Evolutionary conservation across 441 rosid genomes (phyloP).

Genomic region (Capsella rubella): DNA sequence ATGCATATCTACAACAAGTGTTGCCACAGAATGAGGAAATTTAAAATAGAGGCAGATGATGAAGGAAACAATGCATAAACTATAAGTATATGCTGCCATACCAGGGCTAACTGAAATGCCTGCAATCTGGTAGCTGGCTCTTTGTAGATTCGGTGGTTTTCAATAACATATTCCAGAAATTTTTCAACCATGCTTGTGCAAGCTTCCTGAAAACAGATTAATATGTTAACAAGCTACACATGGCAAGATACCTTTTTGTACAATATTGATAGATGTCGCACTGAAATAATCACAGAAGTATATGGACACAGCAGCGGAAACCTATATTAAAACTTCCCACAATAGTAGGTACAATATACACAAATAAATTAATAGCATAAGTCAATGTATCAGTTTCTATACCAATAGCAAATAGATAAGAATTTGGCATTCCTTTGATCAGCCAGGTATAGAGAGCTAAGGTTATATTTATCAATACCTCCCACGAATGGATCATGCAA

Average conservation of each 20-base stretch:
- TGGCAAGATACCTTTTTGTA: constrained; percentile 14
- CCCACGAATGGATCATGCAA: constrained; percentile 9
- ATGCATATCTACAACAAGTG: constrained; percentile 23
- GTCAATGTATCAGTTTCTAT: constrained; percentile 10
- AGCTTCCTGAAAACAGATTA: constrained; percentile 66
- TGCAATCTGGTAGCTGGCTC: constrained; percentile 72
- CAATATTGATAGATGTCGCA: constrained; percentile 20
- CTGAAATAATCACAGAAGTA: constrained; percentile 21
- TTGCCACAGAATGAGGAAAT: background rate
- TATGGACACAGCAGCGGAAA: constrained; percentile 18
- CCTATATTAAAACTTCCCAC: constrained; percentile 8
- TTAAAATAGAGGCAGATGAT: constrained; percentile 10
- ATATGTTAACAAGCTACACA: constrained; percentile 30
- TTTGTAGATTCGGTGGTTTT: constrained; percentile 63
- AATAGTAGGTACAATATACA: constrained; percentile 12
- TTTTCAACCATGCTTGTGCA: constrained; percentile 61
- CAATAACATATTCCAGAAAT: constrained; percentile 79
- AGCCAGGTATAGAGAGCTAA: constrained; percentile 3
- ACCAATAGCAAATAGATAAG: constrained; percentile 13
- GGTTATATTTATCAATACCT: background rate
- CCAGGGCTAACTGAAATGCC: constrained; percentile 94
- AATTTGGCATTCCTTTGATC: background rate
- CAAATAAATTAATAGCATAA: constrained; percentile 11
- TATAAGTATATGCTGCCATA: constrained; percentile 48
- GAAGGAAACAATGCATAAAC: constrained; percentile 35